A percentile compares a stretch with the other conserved stretches of the same genome.
phyloP scores from a whole-genome alignment of 1,139 yeast genomes.

The Ogataea hybrid region DNA sequence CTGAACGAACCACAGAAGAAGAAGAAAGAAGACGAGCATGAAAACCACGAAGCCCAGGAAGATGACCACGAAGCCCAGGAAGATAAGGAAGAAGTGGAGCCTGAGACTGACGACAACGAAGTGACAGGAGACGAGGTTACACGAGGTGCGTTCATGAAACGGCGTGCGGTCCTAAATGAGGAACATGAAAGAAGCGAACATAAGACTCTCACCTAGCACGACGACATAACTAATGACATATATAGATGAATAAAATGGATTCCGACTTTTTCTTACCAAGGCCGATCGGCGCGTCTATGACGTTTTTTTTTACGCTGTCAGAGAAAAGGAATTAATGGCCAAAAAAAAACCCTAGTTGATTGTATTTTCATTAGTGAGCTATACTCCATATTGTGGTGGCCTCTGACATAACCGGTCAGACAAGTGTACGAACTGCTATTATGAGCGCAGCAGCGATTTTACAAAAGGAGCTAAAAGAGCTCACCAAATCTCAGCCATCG shows the following conservation, averaged over 20 bases:
- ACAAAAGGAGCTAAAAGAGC: constrained; percentile 30
- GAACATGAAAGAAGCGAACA: constrained; percentile 19
- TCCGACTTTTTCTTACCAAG: not conserved
- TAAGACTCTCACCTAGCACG: constrained; percentile 1
- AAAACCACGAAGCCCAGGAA: constrained; percentile 10
- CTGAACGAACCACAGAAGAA: constrained; percentile 43
- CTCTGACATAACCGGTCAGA: not conserved
- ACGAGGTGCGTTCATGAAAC: constrained; percentile 36
- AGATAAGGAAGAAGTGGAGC: not conserved
- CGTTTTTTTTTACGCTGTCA: not conserved
- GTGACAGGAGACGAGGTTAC: constrained; percentile 15
- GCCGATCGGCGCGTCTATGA: constrained; percentile 11
- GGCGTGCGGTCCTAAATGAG: constrained; percentile 32
- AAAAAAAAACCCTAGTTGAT: constrained; percentile 5
- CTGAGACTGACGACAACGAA: constrained; percentile 25
- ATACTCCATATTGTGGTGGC: not conserved
- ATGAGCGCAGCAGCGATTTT: constrained; percentile 30
- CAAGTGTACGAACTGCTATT: not conserved
- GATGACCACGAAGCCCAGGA: constrained; percentile 6
- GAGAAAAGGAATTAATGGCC: constrained; percentile 7
- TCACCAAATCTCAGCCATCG: constrained; percentile 58
- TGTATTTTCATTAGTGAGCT: constrained; percentile 7
- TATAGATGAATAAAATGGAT: constrained; percentile 7
- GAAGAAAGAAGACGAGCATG: constrained; percentile 11
- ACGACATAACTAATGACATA: constrained; percentile 5